A percentile compares a stretch with the other conserved stretches of the same genome.
phyloP scores from a whole-genome alignment of 768 basidiomycete genomes.

The Lepiota venenata region DNA sequence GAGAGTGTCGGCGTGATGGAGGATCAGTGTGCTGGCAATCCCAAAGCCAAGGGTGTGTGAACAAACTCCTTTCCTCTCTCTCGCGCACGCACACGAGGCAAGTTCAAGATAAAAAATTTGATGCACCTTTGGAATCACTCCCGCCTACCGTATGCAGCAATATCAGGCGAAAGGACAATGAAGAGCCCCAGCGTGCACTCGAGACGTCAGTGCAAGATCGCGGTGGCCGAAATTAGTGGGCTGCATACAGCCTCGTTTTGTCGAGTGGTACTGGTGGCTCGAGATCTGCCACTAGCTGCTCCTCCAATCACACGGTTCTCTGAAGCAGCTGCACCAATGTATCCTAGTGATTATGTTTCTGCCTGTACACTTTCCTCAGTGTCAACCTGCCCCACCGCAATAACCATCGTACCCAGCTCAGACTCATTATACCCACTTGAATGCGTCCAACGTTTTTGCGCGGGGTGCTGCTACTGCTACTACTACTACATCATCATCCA shows the following conservation, averaged over 20 bases:
- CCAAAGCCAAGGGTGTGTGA: slow-evolving; percentile 75
- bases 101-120: slow-evolving; percentile 68
- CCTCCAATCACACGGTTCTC: slow-evolving; percentile 9
- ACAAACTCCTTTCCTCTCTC: background rate
- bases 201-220: slow-evolving; percentile 93
- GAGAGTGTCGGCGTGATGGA: slow-evolving; percentile 86
- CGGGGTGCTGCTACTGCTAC: slow-evolving; percentile 8
- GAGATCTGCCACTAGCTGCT: slow-evolving; percentile 16
- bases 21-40: slow-evolving; percentile 76
- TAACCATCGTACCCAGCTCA: slow-evolving; percentile 2
- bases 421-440: slow-evolving; percentile 7
- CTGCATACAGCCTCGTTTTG: slow-evolving; percentile 34
- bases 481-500: slow-evolving; percentile 16
- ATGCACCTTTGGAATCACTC: slow-evolving; percentile 53
- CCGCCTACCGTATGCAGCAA: slow-evolving; percentile 78
- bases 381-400: slow-evolving; percentile 18
- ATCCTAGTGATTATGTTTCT: slow-evolving; percentile 55
- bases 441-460: slow-evolving; percentile 2
- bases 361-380: slow-evolving; percentile 40
- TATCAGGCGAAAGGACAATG: slow-evolving; percentile 81
- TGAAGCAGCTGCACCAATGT: slow-evolving; percentile 32
- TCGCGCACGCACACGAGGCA: no score
- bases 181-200: slow-evolving; percentile 88
- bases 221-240: slow-evolving; percentile 68
- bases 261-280: slow-evolving; percentile 29